phyloP scores from a whole-genome alignment of 192 early-diverging fungal genomes.

The Endogone sp. region DNA sequence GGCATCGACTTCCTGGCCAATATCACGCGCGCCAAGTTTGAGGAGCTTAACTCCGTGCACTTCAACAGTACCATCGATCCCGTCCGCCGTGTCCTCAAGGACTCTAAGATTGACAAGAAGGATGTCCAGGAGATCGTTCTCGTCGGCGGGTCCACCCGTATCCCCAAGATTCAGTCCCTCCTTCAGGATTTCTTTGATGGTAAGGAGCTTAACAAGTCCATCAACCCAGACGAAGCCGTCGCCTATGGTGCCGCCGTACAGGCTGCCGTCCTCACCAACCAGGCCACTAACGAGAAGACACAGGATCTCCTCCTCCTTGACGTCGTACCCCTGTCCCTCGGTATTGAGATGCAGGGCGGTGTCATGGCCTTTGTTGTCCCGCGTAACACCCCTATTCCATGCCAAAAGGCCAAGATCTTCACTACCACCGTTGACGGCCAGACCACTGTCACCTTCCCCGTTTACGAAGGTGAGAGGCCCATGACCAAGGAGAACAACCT shows the following conservation, averaged over 20 bases:
- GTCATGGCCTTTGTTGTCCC: constrained; percentile 81
- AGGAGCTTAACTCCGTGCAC: constrained; percentile 63
- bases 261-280: constrained; percentile 88
- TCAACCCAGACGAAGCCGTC: constrained; percentile 98
- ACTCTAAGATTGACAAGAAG: constrained; percentile 72
- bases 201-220: constrained; percentile 98
- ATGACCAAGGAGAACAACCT: constrained; percentile 92
- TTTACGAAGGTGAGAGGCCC: constrained; percentile 84
- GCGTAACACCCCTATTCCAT: constrained; percentile 82
- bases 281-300: constrained; percentile 48
- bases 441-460: constrained; percentile 79
- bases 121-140: constrained; percentile 89
- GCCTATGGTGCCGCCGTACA: constrained; percentile 99
- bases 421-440: constrained; percentile 82
- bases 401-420: constrained; percentile 77
- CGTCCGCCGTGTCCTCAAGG: constrained; percentile 68
- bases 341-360: constrained; percentile 83
- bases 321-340: constrained; percentile 81
- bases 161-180: constrained; percentile 91
- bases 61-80: constrained; percentile 72
- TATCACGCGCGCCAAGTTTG: constrained; percentile 79
- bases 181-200: constrained; percentile 98
- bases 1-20: constrained; percentile 71
- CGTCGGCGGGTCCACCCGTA: constrained; percentile 97
- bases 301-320: constrained; percentile 79